Conservation (phyloP, 2,329 filamentous ascomycete species). For the Pseudocercospora ulei region DNA sequence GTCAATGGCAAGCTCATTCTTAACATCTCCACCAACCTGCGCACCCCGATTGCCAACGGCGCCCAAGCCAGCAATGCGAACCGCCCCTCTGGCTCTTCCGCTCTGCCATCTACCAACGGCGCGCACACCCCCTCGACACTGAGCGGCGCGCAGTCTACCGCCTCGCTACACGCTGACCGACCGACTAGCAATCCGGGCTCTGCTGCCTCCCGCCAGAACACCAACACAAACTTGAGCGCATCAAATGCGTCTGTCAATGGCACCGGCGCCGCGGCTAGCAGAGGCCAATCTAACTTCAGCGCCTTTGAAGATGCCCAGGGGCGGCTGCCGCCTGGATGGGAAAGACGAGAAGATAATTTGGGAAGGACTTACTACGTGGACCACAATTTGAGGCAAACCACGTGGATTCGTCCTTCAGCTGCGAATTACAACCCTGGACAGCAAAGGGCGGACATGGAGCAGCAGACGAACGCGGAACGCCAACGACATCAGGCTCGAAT, state of each 20-base stretch:
- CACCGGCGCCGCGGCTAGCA: conserved; percentile 26
- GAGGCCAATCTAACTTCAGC: conserved; percentile 54
- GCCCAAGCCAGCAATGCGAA: conserved; percentile 34
- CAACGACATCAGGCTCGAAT: conserved; percentile 91
- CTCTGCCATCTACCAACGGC: conserved; percentile 34
- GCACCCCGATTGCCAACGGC: conserved; percentile 53
- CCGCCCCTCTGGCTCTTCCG: conserved; percentile 37
- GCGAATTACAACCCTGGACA: conserved; percentile 64
- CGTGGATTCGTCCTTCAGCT: conserved; percentile 79
- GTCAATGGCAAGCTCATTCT: conserved; percentile 97
- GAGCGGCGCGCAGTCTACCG: conserved; percentile 34
- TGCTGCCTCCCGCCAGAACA: conserved; percentile 24
- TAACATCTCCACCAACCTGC: conserved; percentile 85
- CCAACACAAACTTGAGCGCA: conserved; percentile 15
- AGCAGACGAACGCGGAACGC: conserved; percentile 84
- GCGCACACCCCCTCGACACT: conserved; percentile 36
- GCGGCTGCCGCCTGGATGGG: conserved; percentile 85
- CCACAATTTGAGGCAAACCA: conserved; percentile 92
- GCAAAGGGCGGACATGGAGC: conserved; percentile 69
- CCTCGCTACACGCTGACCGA: conserved; percentile 29
- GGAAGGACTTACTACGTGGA: conserved; percentile 97
- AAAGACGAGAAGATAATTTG: conserved; percentile 86
- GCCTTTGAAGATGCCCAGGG: conserved; percentile 96
- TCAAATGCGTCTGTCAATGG: conserved; percentile 9
- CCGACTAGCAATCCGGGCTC: conserved; percentile 27